Evolutionary conservation across 1,284 basidiomycete genomes (phyloP).

Genomic region (Ustilago loliicola): DNA sequence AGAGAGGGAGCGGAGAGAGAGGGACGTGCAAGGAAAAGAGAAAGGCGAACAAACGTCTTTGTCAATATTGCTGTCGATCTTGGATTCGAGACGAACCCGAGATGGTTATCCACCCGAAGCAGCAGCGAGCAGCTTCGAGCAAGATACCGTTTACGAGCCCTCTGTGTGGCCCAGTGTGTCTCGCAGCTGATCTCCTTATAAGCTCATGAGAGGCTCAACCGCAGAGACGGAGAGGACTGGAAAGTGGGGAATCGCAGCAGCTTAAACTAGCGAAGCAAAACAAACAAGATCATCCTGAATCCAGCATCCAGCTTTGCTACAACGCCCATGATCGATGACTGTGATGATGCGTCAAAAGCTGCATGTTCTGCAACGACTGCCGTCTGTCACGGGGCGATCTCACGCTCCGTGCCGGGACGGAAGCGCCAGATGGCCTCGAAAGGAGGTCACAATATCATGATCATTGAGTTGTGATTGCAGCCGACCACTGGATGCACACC

Average conservation of each 20-base stretch:
- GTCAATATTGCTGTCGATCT: slow-evolving; percentile 29
- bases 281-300: neutral
- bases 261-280: neutral
- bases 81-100: slow-evolving; percentile 9
- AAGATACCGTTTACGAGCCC: slow-evolving; percentile 10
- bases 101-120: neutral
- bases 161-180: slow-evolving; percentile 7
- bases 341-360: neutral
- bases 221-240: neutral
- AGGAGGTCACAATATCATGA: neutral
- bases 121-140: neutral
- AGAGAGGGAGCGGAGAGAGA: slow-evolving; percentile 3
- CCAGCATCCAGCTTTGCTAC: neutral
- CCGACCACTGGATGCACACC: slow-evolving; percentile 4
- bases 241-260: neutral
- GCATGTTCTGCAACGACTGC: neutral
- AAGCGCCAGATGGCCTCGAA: neutral
- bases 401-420: neutral
- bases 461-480: neutral
- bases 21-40: slow-evolving; percentile 22
- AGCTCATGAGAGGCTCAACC: slow-evolving; percentile 5
- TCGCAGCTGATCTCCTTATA: neutral
- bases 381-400: neutral
- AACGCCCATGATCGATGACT: neutral
- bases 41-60: slow-evolving; percentile 25